Base-by-base conservation (phyloP, 257 asterid species). In the Euphrasia confusa region DNA sequence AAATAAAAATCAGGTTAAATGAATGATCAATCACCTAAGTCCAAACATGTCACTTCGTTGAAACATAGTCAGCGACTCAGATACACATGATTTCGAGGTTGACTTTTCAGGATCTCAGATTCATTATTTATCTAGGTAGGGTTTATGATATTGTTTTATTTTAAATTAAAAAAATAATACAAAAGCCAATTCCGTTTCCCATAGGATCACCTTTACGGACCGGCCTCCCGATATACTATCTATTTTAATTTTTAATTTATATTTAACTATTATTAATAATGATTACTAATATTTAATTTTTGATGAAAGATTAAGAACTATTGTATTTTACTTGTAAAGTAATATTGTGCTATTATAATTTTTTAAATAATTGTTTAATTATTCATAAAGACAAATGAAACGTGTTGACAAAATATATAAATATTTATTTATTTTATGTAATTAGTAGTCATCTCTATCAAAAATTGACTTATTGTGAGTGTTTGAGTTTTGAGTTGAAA, bases 31-130 rank as follows among this genome's bases (percentile, higher is more conserved):
- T 37, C 0, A 37, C 42, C 2, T 35, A 35, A 35, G 10, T 35
- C 40, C 40, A 35, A 35, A 64, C 39, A 52, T n/a, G 74, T 71
- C 78, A 73, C 71, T 59, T 73, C 68, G 60, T 57, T 44, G 71
- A 73, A 67, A 66, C 74, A 61, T 54, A 55, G 26, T 35, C 10
- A 35, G 10, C 10, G 40, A 74, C 75, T 82, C 81, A 65, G 44
- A 61, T 55, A 59, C 4, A 7, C 66, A 77, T 77, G 73, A 82
- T 79, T 68, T 67, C 53, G 15, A 45, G 58, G 13, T 75, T 77
- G 83, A 74, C 81, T 56, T 67, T 4, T 24, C 7, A 0, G 33
- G 6, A 24, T 10, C 55, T 66, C 71, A 8, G 47, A 61, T 42
- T 53, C 5, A 4, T 60, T 37, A 32, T 40, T 17, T 6, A 26